A percentile compares a stretch with the other conserved stretches of the same genome.
Evolutionary conservation across 2,329 filamentous ascomycete genomes (phyloP).

Genomic region (Fusarium pseudonygamai): DNA sequence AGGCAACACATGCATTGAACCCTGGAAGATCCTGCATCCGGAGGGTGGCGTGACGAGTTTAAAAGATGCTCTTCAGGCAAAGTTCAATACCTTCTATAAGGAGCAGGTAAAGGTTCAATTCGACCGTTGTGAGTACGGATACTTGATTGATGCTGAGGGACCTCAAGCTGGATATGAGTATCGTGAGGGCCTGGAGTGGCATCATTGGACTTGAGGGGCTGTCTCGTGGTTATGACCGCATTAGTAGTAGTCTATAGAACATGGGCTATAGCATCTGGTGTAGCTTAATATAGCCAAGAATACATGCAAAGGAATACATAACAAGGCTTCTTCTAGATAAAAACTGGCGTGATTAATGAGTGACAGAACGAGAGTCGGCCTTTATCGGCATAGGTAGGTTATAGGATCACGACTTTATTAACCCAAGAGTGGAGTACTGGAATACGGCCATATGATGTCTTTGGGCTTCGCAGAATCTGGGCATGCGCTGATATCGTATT

Average conservation of each 20-base stretch:
- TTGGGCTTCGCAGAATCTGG: not conserved
- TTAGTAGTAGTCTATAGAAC: not conserved
- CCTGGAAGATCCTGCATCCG: conserved; percentile 67
- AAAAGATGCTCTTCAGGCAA: conserved; percentile 57
- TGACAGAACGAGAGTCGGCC: not conserved
- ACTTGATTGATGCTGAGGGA: conserved; percentile 65
- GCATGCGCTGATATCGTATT: conserved; percentile 7
- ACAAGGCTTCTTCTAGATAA: not conserved
- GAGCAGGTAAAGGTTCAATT: conserved; percentile 60
- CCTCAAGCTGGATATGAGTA: conserved; percentile 51
- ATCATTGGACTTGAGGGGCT: conserved; percentile 40
- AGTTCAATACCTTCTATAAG: conserved; percentile 64
- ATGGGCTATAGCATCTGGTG: not conserved
- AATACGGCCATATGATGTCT: conserved; percentile 2
- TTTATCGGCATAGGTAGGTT: not conserved
- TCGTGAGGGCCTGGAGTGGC: conserved; percentile 42
- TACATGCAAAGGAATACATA: not conserved
- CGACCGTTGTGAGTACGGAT: conserved; percentile 63
- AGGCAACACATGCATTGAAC: conserved; percentile 60
- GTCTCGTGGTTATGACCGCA: not conserved
- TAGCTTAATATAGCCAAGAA: not conserved
- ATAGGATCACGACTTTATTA: not conserved
- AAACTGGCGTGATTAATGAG: not conserved
- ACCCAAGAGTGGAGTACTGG: conserved; percentile 11
- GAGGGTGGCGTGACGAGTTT: conserved; percentile 60